phyloP scores from a whole-genome alignment of 2,329 filamentous ascomycete genomes.

The Neurospora crassa region DNA sequence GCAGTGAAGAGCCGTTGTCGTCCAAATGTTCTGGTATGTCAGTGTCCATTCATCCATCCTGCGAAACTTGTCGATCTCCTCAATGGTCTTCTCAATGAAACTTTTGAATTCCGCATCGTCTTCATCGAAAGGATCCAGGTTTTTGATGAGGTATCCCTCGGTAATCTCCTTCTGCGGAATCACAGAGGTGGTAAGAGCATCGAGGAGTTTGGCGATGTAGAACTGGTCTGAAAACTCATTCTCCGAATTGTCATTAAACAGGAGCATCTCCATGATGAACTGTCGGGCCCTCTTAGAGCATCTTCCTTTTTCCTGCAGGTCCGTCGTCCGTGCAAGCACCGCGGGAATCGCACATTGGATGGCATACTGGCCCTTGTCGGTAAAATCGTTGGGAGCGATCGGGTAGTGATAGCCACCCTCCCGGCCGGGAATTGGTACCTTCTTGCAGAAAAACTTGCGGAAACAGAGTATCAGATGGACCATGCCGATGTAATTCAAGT shows the following conservation, averaged over 20 bases:
- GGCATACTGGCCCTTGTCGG: constrained; percentile 73
- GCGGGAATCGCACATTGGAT: constrained; percentile 76
- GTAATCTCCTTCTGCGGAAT: constrained; percentile 35
- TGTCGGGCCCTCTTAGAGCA: constrained; percentile 71
- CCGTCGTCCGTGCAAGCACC: constrained; percentile 61
- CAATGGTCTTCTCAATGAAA: constrained; percentile 44
- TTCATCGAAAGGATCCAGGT: constrained; percentile 34
- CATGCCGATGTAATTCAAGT: constrained; percentile 66
- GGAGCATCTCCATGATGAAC: constrained; percentile 81
- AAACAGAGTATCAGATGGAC: constrained; percentile 81
- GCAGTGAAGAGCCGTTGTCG: constrained; percentile 51
- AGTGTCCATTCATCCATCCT: constrained; percentile 60
- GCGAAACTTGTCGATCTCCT: constrained; percentile 57
- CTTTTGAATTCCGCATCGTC: constrained; percentile 31
- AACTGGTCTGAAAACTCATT: constrained; percentile 84
- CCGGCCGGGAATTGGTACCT: constrained; percentile 10
- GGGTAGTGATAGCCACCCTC: constrained; percentile 53
- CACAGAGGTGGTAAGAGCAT: constrained; percentile 48
- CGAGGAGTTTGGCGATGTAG: constrained; percentile 75
- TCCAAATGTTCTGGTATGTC: constrained; percentile 60
- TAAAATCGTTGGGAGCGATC: constrained; percentile 84
- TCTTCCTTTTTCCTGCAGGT: constrained; percentile 57
- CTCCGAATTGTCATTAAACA: constrained; percentile 88
- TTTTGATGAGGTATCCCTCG: constrained; percentile 19
- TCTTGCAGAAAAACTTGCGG: constrained; percentile 78